These are phyloP conservation scores for Abrus pulchellus DNA, from an alignment of 306 rosid genomes.

Conservation along the genomic window DNA sequence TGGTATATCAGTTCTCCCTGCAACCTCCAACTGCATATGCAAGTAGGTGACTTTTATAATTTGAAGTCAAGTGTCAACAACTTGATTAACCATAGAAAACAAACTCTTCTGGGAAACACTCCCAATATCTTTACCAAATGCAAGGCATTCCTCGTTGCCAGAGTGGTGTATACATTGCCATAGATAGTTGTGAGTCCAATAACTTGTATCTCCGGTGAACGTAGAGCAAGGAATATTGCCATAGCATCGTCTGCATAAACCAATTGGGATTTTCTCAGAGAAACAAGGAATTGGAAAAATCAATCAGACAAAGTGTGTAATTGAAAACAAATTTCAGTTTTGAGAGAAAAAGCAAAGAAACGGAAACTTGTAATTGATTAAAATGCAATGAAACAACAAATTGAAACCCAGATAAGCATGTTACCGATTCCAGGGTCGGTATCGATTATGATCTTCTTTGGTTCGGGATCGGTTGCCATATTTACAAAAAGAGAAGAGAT, in stretches of 20 bases:
- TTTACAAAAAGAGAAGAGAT: neutral
- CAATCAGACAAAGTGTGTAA: neutral
- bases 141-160: constrained; percentile 94
- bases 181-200: constrained; percentile 90
- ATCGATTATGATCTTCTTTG: constrained; percentile 92
- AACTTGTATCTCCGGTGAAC: constrained; percentile 82
- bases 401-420: neutral
- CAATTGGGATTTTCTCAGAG: constrained; percentile 30
- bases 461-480: constrained; percentile 53
- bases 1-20: constrained; percentile 91
- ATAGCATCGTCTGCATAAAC: constrained; percentile 83
- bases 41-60: constrained; percentile 17
- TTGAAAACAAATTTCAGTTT: neutral
- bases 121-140: constrained; percentile 70
- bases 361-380: neutral
- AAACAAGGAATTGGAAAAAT: constrained; percentile 40
- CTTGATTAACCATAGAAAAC: neutral
- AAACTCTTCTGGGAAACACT: constrained; percentile 5
- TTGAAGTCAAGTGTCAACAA: constrained; percentile 1
- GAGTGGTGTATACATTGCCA: constrained; percentile 89
- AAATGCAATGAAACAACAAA: neutral
- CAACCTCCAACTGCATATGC: constrained; percentile 80
- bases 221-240: constrained; percentile 87
- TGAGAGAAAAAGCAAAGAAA: neutral
- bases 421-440: constrained; percentile 97